Conservation (phyloP, 768 basidiomycete genomes). For the Chalciporus piperatus region DNA sequence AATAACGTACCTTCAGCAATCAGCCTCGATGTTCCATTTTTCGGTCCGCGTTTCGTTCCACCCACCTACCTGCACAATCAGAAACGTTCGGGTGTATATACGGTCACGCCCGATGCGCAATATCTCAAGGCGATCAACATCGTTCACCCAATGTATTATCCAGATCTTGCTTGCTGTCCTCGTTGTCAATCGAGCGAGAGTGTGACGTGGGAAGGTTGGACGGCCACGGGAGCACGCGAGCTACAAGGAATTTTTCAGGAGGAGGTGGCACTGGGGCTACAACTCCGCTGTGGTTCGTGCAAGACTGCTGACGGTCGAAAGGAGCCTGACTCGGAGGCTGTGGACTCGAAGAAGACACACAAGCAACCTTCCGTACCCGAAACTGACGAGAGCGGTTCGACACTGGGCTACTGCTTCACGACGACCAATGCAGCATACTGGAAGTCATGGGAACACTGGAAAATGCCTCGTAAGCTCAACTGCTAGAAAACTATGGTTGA, state of each 20-base stretch:
- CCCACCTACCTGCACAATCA: slow-evolving; percentile 11
- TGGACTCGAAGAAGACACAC: no score
- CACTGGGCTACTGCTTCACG: slow-evolving; percentile 6
- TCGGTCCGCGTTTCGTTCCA: slow-evolving; percentile 22
- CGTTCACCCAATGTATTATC: slow-evolving; percentile 9
- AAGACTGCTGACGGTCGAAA: not conserved
- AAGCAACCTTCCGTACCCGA: no score
- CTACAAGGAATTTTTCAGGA: slow-evolving; percentile 3
- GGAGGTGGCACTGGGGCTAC: not conserved
- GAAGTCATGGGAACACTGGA: slow-evolving; percentile 17
- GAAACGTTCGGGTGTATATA: not conserved
- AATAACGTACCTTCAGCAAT: not conserved
- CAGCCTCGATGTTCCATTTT: slow-evolving; percentile 10
- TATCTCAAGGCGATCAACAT: slow-evolving; percentile 10
- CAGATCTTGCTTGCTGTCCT: slow-evolving; percentile 1
- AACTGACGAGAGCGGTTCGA: not conserved
- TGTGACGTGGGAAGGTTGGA: slow-evolving; percentile 5
- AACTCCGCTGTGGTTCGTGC: not conserved
- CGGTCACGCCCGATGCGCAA: not conserved
- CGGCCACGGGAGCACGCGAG: not conserved
- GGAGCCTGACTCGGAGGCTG: no score
- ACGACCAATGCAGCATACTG: slow-evolving; percentile 22
- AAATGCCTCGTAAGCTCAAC: slow-evolving; percentile 13
- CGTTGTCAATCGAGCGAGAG: not conserved
- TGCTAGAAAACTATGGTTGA: no score